A percentile compares a stretch with the other conserved stretches of the same genome.
Conservation (phyloP, 768 basidiomycete species). For the Pleurotus djamor region DNA sequence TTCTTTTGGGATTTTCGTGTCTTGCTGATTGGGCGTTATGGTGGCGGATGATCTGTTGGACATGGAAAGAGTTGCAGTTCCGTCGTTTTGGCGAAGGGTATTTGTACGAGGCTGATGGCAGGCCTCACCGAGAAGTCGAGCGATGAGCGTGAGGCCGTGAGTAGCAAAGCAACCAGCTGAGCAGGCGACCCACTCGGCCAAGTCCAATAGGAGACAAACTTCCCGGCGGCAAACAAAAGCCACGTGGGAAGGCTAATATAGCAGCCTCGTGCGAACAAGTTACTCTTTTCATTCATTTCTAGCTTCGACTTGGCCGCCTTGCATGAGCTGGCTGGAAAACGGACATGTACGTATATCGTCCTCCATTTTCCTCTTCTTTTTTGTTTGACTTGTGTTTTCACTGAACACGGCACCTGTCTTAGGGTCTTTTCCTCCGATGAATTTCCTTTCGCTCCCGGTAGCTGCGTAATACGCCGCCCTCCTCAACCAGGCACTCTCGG, state of each 20-base stretch:
- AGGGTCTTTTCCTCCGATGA: too few relatives aligned
- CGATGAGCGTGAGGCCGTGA: neutral
- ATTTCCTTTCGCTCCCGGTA: too few relatives aligned
- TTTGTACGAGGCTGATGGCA: neutral
- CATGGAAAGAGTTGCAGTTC: neutral
- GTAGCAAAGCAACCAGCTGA: neutral
- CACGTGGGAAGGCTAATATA: neutral
- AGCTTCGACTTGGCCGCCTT: too few relatives aligned
- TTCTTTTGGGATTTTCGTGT: constrained; percentile 2
- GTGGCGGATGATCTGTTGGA: constrained; percentile 1
- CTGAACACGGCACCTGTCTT: too few relatives aligned
- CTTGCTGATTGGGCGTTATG: neutral
- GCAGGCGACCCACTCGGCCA: neutral
- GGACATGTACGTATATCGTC: too few relatives aligned
- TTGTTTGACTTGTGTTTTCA: too few relatives aligned
- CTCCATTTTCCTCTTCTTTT: too few relatives aligned
- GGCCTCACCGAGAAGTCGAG: neutral
- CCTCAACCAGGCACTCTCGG: too few relatives aligned
- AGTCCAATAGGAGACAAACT: neutral
- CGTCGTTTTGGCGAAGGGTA: neutral
- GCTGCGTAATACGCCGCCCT: too few relatives aligned
- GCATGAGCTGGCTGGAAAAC: too few relatives aligned
- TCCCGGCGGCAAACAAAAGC: neutral
- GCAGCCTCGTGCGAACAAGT: neutral
- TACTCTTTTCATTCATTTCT: neutral